Evolutionary conservation across 495 filamentous ascomycete genomes (phyloP).

Genomic region (Talaromyces liani): DNA sequence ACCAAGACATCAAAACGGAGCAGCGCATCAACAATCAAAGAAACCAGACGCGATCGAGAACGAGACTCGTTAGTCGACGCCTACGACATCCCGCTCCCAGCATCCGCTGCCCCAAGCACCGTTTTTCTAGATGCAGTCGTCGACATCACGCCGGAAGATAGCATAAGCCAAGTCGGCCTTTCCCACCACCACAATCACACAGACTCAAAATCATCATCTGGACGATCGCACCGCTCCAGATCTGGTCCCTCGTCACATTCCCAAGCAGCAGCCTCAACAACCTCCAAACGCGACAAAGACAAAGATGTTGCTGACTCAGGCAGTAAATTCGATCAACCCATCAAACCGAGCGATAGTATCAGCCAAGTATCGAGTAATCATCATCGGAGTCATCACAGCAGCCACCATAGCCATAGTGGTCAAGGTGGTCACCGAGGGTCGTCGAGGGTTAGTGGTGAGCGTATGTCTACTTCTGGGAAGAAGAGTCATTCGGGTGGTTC

Average conservation of each 20-base stretch:
- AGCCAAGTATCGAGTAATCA: constrained; percentile 48
- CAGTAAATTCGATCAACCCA: constrained; percentile 29
- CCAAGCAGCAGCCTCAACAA: background rate
- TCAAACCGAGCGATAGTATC: constrained; percentile 60
- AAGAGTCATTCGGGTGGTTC: constrained; percentile 19
- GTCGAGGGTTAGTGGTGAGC: constrained; percentile 25
- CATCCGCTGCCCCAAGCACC: constrained; percentile 29
- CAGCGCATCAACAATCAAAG: background rate
- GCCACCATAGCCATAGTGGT: constrained; percentile 5
- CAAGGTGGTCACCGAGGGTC: background rate
- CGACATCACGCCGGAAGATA: constrained; percentile 9
- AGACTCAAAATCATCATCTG: constrained; percentile 9
- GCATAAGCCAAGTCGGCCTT: background rate
- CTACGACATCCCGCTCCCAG: constrained; percentile 40
- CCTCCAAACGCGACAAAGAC: constrained; percentile 15
- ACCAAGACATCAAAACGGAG: constrained; percentile 4
- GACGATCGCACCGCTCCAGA: constrained; percentile 15
- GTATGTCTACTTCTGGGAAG: constrained; percentile 16
- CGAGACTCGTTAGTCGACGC: constrained; percentile 8
- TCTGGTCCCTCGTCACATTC: background rate
- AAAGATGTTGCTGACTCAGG: background rate
- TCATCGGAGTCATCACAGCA: background rate
- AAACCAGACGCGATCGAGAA: background rate
- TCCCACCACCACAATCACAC: constrained; percentile 15
- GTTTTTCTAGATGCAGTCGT: constrained; percentile 13